Evolutionary conservation across 2,329 filamentous ascomycete species (phyloP).

Genomic region (Monilinia vaccinii-corymbosi): DNA sequence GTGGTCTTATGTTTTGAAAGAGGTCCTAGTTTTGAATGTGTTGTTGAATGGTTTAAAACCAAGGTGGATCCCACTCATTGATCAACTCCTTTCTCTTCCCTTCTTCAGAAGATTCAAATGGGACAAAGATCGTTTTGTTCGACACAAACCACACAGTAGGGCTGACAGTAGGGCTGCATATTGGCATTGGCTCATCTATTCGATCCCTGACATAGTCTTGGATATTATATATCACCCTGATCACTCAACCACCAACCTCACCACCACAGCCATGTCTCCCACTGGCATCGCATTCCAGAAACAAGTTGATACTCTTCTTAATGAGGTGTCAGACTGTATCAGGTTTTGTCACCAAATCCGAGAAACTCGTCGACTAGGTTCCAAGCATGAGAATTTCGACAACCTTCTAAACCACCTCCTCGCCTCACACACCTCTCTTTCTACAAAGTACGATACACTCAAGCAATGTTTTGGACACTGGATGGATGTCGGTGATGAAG

Average conservation of each 20-base stretch:
- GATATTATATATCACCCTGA: not conserved
- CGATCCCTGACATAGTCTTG: not conserved
- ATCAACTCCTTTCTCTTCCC: not conserved
- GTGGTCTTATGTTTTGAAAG: not conserved
- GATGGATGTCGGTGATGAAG: not conserved
- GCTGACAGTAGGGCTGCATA: not conserved
- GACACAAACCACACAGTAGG: too few relatives aligned
- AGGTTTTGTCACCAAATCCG: not conserved
- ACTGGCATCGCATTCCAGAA: not conserved
- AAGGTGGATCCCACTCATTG: not conserved
- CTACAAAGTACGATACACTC: not conserved
- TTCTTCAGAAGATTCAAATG: not conserved
- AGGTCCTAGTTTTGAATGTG: not conserved
- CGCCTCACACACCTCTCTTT: not conserved
- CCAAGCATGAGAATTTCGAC: conserved; percentile 3
- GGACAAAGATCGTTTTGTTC: not conserved
- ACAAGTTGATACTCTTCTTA: conserved; percentile 1
- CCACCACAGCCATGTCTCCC: not conserved
- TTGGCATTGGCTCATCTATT: not conserved
- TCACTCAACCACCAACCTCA: not conserved
- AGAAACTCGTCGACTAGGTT: conserved; percentile 4
- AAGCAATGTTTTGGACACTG: not conserved
- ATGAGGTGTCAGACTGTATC: conserved; percentile 1
- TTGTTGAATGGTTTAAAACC: not conserved
- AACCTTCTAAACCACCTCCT: not conserved